Evolutionary conservation across 768 basidiomycete species (phyloP), one percentile per base, ranked within the genome.

Genomic region (Amylocystis lapponica): DNA sequence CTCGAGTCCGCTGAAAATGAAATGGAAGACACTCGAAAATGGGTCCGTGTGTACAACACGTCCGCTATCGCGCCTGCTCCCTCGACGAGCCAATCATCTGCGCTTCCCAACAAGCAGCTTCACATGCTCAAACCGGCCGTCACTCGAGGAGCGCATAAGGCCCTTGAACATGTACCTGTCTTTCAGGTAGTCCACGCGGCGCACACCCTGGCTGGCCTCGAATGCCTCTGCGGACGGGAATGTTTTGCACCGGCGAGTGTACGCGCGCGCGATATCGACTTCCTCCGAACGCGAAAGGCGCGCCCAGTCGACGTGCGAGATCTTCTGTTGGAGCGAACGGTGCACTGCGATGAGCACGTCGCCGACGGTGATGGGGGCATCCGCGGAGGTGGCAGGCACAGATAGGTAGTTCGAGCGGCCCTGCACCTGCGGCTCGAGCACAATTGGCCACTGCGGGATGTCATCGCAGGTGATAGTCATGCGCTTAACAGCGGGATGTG

Each of bases 401-500:
- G 14, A 5, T 27, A 45, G 57, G 36, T 46, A 55, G 21, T 48
- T 42, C 33, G 54, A 38, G 39, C 45, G 45, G 13, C 43, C 43
- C 12, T 41, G 46, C 27, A 48, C 40, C 49, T 52, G 35, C 27
- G 50, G 66, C 34, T 69, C 63, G 38, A 85, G 58, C 45, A 75
- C 70, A 40, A 84, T 68, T 12, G 79, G 75, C 81, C 82, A 85
- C n/a, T 71, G 53, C 0, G 78, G 76, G 37, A 81, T 66, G 13
- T 54, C 49, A 39, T 84, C 78, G 53, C 74, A 78, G 1, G 69
- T 54, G 53, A 86, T 77, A n/a, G 72, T 69, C 51, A 85, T 69
- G 27, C 64, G 68, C 9, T 68, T 71, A 37, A 78, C 58, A 0
- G 71, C 59, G 0, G 83, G 83, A 50, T 75, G 65, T 8, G 79